Evolutionary conservation across 2,329 filamentous ascomycete species (phyloP), one percentile per base, ranked within the genome.

Genomic region (Paecilomyces sp.): DNA sequence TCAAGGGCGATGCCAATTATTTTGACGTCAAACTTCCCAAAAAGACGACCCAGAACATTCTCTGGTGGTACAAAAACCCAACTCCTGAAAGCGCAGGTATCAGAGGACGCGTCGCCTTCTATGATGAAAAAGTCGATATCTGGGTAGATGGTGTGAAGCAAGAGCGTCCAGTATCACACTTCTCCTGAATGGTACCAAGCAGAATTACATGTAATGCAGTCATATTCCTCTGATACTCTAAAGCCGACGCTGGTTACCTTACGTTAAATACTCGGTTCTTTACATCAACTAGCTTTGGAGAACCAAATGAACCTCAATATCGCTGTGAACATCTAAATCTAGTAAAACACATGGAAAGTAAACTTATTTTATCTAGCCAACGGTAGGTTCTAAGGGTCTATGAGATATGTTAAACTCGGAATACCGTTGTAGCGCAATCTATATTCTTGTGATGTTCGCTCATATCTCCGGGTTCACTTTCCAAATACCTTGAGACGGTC

Each of bases 21-120:
- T 62, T 60, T 52, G 47, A 60, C 9, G 30, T 62, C 12, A 55
- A 54, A n/a, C 31, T 60, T 13, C 60, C 51, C 11, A 25, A 58
- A 6, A 52, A 30, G 18, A 56, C 55, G 12, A 60, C 58, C 51
- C 31, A 47, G n/a, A 58, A 58, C 11, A 28, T 62, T 28, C 56
- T 56, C 24, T 62, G 60, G 60, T 62, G 60, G 60, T 62, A 62
- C 56, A 62, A 62, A 54, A 58, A 47, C 6, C 58, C 58, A 9
- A 62, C 59, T 34, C 25, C 57, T 22, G 60, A 62, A 31, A 55
- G 53, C 12, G 53, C 50, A 28, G 60, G 53, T 11, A 60, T 62
- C 47, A 60, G 57, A 47, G 60, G 60, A 2, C 58, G 60, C 55
- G 52, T 62, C 24, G 60, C 56, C 22, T 62, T 62, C 41, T 62